Evolutionary conservation across 305 asterid genomes (phyloP).

Genomic region (Fraxinus sp.): DNA sequence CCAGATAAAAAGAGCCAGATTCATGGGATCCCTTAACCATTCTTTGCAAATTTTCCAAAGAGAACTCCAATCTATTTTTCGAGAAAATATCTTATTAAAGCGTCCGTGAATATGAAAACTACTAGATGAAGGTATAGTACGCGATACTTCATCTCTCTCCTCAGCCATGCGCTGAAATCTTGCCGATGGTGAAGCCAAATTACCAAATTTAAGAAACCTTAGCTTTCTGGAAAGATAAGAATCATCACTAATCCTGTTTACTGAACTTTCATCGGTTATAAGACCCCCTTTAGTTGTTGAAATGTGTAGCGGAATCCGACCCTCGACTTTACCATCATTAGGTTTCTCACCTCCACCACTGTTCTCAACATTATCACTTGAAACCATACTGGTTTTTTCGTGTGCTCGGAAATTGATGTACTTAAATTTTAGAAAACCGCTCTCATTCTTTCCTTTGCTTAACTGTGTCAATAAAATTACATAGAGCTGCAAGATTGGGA

Average conservation of each 20-base stretch:
- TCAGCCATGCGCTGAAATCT: slow-evolving; percentile 63
- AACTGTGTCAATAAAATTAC: neutral
- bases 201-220: slow-evolving; percentile 53
- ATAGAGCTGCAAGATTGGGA: neutral
- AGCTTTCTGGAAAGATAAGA: slow-evolving; percentile 44
- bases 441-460: neutral
- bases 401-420: neutral
- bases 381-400: slow-evolving; percentile 41
- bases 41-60: slow-evolving; percentile 55
- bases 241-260: slow-evolving; percentile 23
- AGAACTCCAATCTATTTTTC: slow-evolving; percentile 58
- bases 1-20: slow-evolving; percentile 80
- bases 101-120: slow-evolving; percentile 71
- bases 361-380: slow-evolving; percentile 42
- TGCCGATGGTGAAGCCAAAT: slow-evolving; percentile 63
- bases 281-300: slow-evolving; percentile 66
- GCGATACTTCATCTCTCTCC: slow-evolving; percentile 64
- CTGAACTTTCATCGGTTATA: slow-evolving; percentile 34
- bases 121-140: slow-evolving; percentile 66
- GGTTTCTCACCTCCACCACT: slow-evolving; percentile 42
- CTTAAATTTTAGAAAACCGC: neutral
- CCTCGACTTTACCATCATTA: slow-evolving; percentile 28
- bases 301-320: slow-evolving; percentile 42
- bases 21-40: slow-evolving; percentile 77
- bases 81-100: slow-evolving; percentile 45